A percentile compares a stretch with the other conserved stretches of the same genome.
phyloP scores from a whole-genome alignment of 2,329 filamentous ascomycete species.

The Pseudopyricularia javanii region DNA sequence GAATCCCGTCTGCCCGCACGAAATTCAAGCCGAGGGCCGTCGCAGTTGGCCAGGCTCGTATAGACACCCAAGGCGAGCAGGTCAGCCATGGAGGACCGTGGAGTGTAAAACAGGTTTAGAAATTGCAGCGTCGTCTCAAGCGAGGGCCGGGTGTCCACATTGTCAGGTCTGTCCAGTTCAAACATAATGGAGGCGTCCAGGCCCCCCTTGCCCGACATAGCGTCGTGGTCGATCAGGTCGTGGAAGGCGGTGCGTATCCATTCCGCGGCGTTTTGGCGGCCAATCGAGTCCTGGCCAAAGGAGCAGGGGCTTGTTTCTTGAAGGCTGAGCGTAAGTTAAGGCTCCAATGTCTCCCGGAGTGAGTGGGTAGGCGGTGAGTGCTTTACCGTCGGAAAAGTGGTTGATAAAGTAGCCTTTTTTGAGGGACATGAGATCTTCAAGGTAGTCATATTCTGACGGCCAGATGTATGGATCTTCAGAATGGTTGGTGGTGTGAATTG shows the following conservation, averaged over 20 bases:
- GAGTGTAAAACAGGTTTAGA: slow-evolving; percentile 39
- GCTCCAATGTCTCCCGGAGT: too few relatives aligned
- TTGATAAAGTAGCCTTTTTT: background rate
- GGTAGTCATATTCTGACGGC: background rate
- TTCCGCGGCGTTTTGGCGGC: slow-evolving; percentile 45
- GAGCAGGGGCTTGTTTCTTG: slow-evolving; percentile 17
- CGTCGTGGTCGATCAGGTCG: slow-evolving; percentile 45
- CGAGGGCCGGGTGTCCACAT: slow-evolving; percentile 36
- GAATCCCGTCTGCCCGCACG: slow-evolving; percentile 43
- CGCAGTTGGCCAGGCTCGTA: slow-evolving; percentile 43
- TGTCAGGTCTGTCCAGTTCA: slow-evolving; percentile 41
- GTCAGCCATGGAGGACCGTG: slow-evolving; percentile 39
- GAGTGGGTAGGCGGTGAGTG: too few relatives aligned
- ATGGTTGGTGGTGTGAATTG: too few relatives aligned
- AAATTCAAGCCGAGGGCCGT: slow-evolving; percentile 41
- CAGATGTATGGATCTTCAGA: too few relatives aligned
- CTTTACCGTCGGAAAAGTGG: background rate
- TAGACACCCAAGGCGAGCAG: slow-evolving; percentile 46
- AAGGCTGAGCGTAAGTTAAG: background rate
- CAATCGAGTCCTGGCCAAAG: slow-evolving; percentile 21
- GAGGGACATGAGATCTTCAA: background rate
- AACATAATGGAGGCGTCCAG: slow-evolving; percentile 49
- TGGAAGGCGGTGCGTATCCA: slow-evolving; percentile 51
- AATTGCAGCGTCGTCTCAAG: slow-evolving; percentile 40
- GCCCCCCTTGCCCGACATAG: slow-evolving; percentile 34